Evolutionary conservation across 1,284 basidiomycete species (phyloP).

Genomic region (Phlebopus sp.): DNA sequence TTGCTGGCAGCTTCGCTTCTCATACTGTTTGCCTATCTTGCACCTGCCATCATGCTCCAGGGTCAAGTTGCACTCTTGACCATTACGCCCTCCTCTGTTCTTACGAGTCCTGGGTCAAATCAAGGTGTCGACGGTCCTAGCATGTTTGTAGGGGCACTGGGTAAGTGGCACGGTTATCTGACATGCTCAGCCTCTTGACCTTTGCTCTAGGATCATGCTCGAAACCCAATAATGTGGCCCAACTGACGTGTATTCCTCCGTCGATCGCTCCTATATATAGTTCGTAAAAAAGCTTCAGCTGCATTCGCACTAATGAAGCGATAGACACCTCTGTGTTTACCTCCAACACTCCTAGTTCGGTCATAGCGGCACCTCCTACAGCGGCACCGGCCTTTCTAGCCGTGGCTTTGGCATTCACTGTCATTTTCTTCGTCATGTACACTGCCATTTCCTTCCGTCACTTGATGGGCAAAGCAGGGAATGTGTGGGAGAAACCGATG

Average conservation of each 20-base stretch:
- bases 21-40: slow-evolving; percentile 60
- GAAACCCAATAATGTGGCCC: slow-evolving; percentile 46
- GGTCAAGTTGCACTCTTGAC: slow-evolving; percentile 62
- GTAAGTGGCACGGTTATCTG: slow-evolving; percentile 35
- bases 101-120: slow-evolving; percentile 42
- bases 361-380: slow-evolving; percentile 59
- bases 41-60: slow-evolving; percentile 59
- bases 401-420: slow-evolving; percentile 54
- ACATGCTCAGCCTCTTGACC: slow-evolving; percentile 2
- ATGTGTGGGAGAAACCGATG: slow-evolving; percentile 52
- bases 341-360: slow-evolving; percentile 49
- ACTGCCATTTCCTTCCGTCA: slow-evolving; percentile 65
- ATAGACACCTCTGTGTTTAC: slow-evolving; percentile 66
- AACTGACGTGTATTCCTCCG: slow-evolving; percentile 54
- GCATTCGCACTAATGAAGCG: neutral
- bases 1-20: slow-evolving; percentile 64
- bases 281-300: slow-evolving; percentile 27
- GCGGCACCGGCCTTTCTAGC: slow-evolving; percentile 65
- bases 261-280: slow-evolving; percentile 63
- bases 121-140: slow-evolving; percentile 65
- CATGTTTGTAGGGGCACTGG: slow-evolving; percentile 63
- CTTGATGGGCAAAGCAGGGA: slow-evolving; percentile 54
- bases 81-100: slow-evolving; percentile 54
- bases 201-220: slow-evolving; percentile 60
- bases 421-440: slow-evolving; percentile 68